Conservation (phyloP, 768 basidiomycete species). For the Antrodiella citrinella region DNA sequence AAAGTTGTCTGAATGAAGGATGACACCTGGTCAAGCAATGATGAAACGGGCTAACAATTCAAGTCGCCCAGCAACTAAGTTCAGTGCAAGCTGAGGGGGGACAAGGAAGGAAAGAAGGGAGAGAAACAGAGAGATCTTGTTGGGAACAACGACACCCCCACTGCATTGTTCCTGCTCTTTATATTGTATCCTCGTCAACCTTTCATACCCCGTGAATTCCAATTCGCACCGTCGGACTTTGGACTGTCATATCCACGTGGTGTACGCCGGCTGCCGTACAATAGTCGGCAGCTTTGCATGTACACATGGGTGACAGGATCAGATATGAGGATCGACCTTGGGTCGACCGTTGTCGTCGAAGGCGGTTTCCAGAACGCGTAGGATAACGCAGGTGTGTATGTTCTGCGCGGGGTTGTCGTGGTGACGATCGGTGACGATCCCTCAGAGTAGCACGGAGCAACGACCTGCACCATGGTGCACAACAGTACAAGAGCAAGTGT, state of each 20-base stretch:
- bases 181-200: not conserved
- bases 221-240: not conserved
- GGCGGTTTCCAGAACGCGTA: not conserved
- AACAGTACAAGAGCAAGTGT: too few species aligned
- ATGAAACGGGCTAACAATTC: not conserved
- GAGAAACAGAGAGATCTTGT: constrained; percentile 9
- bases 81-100: constrained; percentile 9
- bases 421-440: too few species aligned
- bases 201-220: not conserved
- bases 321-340: too few species aligned
- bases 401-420: too few species aligned
- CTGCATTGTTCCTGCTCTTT: not conserved
- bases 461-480: too few species aligned
- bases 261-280: too few species aligned
- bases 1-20: not conserved
- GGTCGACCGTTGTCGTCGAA: not conserved
- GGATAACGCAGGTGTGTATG: too few species aligned
- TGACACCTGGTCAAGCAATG: not conserved
- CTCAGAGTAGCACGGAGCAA: too few species aligned
- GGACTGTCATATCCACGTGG: not conserved
- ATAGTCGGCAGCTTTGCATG: too few species aligned
- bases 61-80: not conserved
- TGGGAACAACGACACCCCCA: not conserved
- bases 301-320: too few species aligned
- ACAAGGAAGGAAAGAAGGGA: constrained; percentile 24